A percentile compares a stretch with the other conserved stretches of the same genome.
Conservation (phyloP, 768 basidiomycete genomes). For the Boletellus sp. region DNA sequence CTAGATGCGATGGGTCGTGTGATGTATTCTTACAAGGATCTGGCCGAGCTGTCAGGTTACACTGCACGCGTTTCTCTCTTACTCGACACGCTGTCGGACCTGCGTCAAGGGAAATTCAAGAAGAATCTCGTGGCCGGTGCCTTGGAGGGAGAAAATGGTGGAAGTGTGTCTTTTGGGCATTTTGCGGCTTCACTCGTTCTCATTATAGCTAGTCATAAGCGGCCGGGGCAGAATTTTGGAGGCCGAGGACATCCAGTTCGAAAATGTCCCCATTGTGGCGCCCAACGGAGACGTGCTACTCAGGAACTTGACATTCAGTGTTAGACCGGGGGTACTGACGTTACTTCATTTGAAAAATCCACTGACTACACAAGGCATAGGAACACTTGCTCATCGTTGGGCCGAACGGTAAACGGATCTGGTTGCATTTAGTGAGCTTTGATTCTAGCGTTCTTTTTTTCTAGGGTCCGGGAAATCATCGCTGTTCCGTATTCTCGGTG, state of each 20-base stretch:
- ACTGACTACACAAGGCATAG: conserved; percentile 35
- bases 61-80: conserved; percentile 87
- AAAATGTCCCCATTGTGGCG: conserved; percentile 91
- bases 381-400: conserved; percentile 92
- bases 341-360: neutral
- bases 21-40: conserved; percentile 97
- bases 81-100: conserved; percentile 87
- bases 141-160: conserved; percentile 65
- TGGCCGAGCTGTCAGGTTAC: conserved; percentile 94
- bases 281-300: conserved; percentile 94
- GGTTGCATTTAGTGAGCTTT: neutral
- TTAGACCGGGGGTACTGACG: conserved; percentile 71
- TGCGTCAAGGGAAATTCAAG: conserved; percentile 78
- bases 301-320: conserved; percentile 78
- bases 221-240: conserved; percentile 77
- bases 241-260: conserved; percentile 88
- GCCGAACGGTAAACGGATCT: conserved; percentile 67
- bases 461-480: conserved; percentile 85
- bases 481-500: conserved; percentile 93
- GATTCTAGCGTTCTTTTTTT: neutral
- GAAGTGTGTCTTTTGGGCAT: conserved; percentile 47
- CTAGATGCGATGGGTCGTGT: conserved; percentile 90
- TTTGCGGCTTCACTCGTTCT: neutral
- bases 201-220: conserved; percentile 56
- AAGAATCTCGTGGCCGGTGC: conserved; percentile 83